These are phyloP conservation scores for Agroathelia rolfsii DNA, from an alignment of 1,284 basidiomycete genomes.

Conservation along the genomic window DNA sequence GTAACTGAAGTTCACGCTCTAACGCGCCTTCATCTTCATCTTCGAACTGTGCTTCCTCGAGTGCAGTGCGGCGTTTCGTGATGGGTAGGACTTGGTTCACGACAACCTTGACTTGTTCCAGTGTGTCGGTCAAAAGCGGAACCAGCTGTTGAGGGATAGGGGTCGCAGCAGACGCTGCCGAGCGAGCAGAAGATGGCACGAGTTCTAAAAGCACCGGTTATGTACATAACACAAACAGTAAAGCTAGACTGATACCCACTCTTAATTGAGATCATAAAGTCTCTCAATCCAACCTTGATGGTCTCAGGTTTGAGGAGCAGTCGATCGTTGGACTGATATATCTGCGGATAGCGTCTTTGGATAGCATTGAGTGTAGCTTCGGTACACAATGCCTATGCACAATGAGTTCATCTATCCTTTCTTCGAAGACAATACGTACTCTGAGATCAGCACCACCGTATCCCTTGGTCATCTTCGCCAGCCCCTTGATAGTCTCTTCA, in stretches of 20 bases:
- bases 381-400: conserved; percentile 87
- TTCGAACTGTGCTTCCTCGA: conserved; percentile 93
- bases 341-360: conserved; percentile 93
- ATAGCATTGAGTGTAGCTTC: conserved; percentile 96
- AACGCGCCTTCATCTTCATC: conserved; percentile 68
- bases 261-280: conserved; percentile 97
- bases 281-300: conserved; percentile 80
- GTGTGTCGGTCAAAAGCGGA: conserved; percentile 61
- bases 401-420: too few relatives aligned
- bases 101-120: conserved; percentile 65
- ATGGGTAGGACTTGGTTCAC: conserved; percentile 65
- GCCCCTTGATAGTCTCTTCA: conserved; percentile 49
- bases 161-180: conserved; percentile 76
- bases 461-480: conserved; percentile 91
- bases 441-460: conserved; percentile 96
- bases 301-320: conserved; percentile 80
- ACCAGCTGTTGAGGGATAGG: conserved; percentile 83
- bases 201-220: conserved; percentile 69
- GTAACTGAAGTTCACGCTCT: conserved; percentile 77
- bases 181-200: conserved; percentile 90
- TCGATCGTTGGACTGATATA: conserved; percentile 88
- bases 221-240: conserved; percentile 4
- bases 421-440: conserved; percentile 35
- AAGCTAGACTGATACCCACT: conserved; percentile 47
- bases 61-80: conserved; percentile 64